These are phyloP conservation scores for Leccinum arenicola DNA, from an alignment of 768 basidiomycete genomes.

Conservation along the genomic window DNA sequence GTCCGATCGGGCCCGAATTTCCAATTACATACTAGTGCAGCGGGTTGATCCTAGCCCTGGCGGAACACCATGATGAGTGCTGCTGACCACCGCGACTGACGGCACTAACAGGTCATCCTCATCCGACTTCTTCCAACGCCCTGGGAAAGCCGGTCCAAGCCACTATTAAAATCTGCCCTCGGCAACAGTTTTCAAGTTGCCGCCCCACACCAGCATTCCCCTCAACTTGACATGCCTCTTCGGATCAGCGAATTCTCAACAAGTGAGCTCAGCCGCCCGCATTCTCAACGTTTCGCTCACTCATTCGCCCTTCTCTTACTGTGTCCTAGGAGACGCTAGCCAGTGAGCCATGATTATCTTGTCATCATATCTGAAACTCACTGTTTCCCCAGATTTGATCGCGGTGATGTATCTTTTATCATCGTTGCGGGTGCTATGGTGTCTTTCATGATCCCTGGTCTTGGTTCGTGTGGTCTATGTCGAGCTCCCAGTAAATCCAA, in stretches of 20 bases:
- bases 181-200: constrained; percentile 1
- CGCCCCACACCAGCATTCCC: background rate
- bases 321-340: constrained; percentile 18
- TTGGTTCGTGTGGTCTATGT: constrained; percentile 41
- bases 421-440: constrained; percentile 68
- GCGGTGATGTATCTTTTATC: constrained; percentile 72
- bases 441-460: constrained; percentile 74
- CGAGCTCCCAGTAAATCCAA: background rate
- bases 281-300: constrained; percentile 6
- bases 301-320: constrained; percentile 6
- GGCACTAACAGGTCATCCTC: background rate
- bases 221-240: background rate
- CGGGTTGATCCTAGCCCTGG: too few species aligned
- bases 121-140: background rate
- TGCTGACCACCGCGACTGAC: too few species aligned
- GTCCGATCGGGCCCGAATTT: background rate
- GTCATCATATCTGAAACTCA: constrained; percentile 4
- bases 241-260: background rate
- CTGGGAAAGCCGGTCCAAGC: background rate
- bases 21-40: too few species aligned
- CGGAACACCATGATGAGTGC: too few species aligned
- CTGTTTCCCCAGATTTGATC: constrained; percentile 50
- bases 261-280: background rate
- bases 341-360: constrained; percentile 25
- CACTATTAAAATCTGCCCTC: background rate